These are phyloP conservation scores for Cylindrotheca closterium DNA, from an alignment of 108 stramenopile species.

Conservation along the genomic window DNA sequence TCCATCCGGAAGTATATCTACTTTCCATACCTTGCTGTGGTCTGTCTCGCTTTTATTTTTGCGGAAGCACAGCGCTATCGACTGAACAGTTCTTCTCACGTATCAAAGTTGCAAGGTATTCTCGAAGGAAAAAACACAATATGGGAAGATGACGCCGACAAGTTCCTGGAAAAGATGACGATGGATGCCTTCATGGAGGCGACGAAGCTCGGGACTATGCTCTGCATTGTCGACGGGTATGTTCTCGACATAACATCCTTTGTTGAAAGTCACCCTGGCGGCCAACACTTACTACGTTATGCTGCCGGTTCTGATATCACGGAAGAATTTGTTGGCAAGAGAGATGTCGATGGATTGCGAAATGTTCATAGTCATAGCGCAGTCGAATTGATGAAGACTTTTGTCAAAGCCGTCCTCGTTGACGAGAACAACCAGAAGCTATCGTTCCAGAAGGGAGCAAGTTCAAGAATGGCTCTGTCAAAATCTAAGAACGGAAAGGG, in stretches of 20 bases:
- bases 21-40: slow-evolving; percentile 17
- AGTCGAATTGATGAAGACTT: slow-evolving; percentile 1
- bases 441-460: background rate
- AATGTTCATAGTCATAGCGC: slow-evolving; percentile 19
- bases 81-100: background rate
- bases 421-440: background rate
- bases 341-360: slow-evolving; percentile 19
- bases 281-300: slow-evolving; percentile 15
- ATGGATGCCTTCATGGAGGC: slow-evolving; percentile 29
- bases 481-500: background rate
- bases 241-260: slow-evolving; percentile 25
- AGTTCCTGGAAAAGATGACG: slow-evolving; percentile 18
- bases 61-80: slow-evolving; percentile 12
- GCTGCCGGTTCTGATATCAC: slow-evolving; percentile 29
- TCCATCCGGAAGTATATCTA: slow-evolving; percentile 23
- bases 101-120: background rate
- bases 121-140: slow-evolving; percentile 2
- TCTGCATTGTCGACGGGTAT: slow-evolving; percentile 25
- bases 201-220: slow-evolving; percentile 11
- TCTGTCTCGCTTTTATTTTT: slow-evolving; percentile 10
- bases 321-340: slow-evolving; percentile 11
- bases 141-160: slow-evolving; percentile 2
- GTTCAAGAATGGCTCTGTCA: background rate
- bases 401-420: slow-evolving; percentile 25
- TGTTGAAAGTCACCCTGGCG: slow-evolving; percentile 24